Conservation (phyloP, 345 rosid species). For the Linum lewisii region DNA sequence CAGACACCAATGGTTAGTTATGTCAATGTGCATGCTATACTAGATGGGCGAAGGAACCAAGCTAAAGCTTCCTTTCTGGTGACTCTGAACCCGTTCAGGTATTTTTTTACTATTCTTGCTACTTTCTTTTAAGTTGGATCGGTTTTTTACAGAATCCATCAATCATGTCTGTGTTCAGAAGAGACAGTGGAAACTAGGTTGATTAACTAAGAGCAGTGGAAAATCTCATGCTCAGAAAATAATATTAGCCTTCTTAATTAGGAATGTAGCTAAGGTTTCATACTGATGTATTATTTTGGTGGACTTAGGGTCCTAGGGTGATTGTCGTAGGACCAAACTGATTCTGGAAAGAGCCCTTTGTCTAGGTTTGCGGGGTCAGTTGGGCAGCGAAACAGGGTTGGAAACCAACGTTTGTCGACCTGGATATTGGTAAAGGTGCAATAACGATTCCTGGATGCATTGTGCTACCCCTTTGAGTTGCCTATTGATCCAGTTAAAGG, state of each 20-base stretch:
- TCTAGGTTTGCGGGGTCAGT: conserved; percentile 87
- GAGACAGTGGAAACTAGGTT: neutral
- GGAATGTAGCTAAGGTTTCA: neutral
- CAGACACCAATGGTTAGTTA: conserved; percentile 98
- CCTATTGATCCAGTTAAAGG: conserved; percentile 95
- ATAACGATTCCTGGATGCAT: conserved; percentile 78
- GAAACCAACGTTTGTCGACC: conserved; percentile 80
- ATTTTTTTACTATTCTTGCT: neutral
- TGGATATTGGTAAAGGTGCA: conserved; percentile 92
- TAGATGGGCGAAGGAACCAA: conserved; percentile 54
- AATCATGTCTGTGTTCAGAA: neutral
- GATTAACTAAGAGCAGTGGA: too few relatives aligned
- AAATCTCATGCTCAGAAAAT: neutral
- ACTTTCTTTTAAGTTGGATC: neutral
- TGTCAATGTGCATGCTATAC: conserved; percentile 71
- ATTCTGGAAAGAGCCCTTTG: conserved; percentile 90
- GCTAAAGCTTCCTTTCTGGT: conserved; percentile 49
- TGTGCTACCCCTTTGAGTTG: conserved; percentile 80
- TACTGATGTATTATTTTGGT: neutral
- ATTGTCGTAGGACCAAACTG: conserved; percentile 83
- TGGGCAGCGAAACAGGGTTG: conserved; percentile 95
- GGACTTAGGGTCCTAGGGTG: conserved; percentile 71
- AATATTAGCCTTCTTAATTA: neutral
- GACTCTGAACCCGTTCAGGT: conserved; percentile 56
- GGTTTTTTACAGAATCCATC: neutral